Conservation (phyloP, 257 asterid genomes). For the Sherardia arvensis region DNA sequence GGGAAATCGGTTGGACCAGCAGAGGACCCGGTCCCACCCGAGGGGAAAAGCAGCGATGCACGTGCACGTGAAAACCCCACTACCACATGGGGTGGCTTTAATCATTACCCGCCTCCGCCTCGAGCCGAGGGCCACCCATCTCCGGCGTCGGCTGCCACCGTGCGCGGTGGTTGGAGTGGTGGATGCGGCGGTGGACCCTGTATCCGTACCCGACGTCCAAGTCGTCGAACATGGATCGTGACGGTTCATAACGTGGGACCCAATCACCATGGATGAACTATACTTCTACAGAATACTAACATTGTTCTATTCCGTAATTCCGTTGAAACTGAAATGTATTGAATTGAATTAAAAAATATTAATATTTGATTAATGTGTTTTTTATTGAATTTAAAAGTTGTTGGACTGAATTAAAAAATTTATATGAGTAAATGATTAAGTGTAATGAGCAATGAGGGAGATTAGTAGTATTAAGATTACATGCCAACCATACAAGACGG, state of each 20-base stretch:
- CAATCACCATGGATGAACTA: conserved; percentile 15
- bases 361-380: too few species aligned
- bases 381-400: too few species aligned
- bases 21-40: conserved; percentile 13
- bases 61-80: conserved; percentile 81
- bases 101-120: conserved; percentile 20
- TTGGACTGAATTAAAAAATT: too few species aligned
- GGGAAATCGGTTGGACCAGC: conserved; percentile 31
- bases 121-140: background rate
- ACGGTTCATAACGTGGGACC: conserved; percentile 23
- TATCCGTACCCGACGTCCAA: conserved; percentile 24
- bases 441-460: background rate
- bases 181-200: conserved; percentile 2
- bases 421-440: too few species aligned
- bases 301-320: too few species aligned
- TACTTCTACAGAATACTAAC: too few species aligned
- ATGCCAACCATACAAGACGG: conserved; percentile 17
- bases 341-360: too few species aligned
- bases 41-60: conserved; percentile 42
- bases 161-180: background rate
- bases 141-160: background rate
- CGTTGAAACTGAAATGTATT: too few species aligned
- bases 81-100: conserved; percentile 39
- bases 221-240: conserved; percentile 28
- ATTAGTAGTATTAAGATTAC: background rate